phyloP scores from a whole-genome alignment of 2,329 filamentous ascomycete genomes.

The Cladosporium sp. region DNA sequence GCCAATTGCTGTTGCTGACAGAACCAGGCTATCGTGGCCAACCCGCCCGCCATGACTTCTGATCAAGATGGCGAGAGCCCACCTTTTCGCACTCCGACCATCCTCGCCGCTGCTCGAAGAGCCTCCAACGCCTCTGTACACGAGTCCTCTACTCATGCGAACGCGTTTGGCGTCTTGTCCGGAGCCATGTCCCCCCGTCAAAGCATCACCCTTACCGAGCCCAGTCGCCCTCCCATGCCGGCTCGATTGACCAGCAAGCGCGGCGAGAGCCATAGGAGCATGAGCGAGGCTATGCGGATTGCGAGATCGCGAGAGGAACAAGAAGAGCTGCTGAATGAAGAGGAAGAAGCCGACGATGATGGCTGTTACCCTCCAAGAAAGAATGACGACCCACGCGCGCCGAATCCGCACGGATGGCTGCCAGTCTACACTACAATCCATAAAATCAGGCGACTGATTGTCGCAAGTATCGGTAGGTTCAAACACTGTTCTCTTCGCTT shows the following conservation, averaged over 20 bases:
- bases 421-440: slow-evolving; percentile 77
- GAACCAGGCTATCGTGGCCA: neutral
- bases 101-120: neutral
- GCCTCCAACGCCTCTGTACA: slow-evolving; percentile 9
- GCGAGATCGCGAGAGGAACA: slow-evolving; percentile 46
- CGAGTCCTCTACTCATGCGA: slow-evolving; percentile 4
- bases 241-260: slow-evolving; percentile 23
- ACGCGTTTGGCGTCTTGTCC: neutral
- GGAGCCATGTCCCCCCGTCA: neutral
- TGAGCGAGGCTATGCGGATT: slow-evolving; percentile 36
- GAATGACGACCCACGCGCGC: slow-evolving; percentile 37
- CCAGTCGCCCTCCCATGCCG: slow-evolving; percentile 25
- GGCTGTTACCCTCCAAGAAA: slow-evolving; percentile 38
- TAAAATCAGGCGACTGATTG: slow-evolving; percentile 43
- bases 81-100: slow-evolving; percentile 5
- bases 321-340: slow-evolving; percentile 43
- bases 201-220: slow-evolving; percentile 24
- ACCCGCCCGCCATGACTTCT: neutral
- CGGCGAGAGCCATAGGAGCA: slow-evolving; percentile 31
- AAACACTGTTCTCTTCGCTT: too few species aligned
- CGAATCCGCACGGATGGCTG: slow-evolving; percentile 58
- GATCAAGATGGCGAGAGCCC: neutral
- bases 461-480: slow-evolving; percentile 43
- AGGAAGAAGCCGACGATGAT: slow-evolving; percentile 44
- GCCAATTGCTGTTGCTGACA: neutral